Evolutionary conservation across 305 asterid species (phyloP).

Genomic region (Ilex paraguariensis): DNA sequence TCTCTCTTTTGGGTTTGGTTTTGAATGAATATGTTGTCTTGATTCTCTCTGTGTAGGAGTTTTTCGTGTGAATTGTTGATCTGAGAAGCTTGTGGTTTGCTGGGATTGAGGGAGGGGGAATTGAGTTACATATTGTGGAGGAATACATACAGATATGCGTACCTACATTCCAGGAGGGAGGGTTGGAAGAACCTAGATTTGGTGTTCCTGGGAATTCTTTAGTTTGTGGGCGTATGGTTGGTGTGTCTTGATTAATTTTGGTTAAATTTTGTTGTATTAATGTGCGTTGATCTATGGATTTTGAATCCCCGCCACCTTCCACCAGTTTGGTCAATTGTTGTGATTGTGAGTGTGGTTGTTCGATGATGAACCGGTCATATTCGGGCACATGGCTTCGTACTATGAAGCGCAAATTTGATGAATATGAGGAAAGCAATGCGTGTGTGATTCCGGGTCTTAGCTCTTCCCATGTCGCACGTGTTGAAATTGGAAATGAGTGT

Average conservation of each 20-base stretch:
- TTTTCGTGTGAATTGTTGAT: too few relatives aligned
- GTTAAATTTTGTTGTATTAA: conserved; percentile 21
- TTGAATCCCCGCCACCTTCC: conserved; percentile 31
- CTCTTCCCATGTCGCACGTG: conserved; percentile 67
- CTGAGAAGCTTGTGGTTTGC: too few relatives aligned
- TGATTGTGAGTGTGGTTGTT: conserved; percentile 71
- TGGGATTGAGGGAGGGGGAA: too few relatives aligned
- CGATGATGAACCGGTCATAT: conserved; percentile 29
- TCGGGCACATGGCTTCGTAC: conserved; percentile 54
- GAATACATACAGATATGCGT: too few relatives aligned
- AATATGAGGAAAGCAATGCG: conserved; percentile 34
- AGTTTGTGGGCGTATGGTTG: neutral
- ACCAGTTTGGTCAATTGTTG: conserved; percentile 46
- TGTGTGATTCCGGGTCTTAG: conserved; percentile 50
- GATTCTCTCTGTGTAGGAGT: too few relatives aligned
- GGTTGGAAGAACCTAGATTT: too few relatives aligned
- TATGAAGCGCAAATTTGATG: conserved; percentile 65
- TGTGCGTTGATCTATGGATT: conserved; percentile 46
- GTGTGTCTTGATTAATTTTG: neutral
- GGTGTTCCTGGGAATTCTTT: too few relatives aligned
- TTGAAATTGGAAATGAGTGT: conserved; percentile 77
- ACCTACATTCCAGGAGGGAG: too few relatives aligned
- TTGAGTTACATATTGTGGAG: too few relatives aligned
- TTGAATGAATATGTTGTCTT: too few relatives aligned
- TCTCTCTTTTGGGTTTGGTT: too few relatives aligned